Base-by-base conservation (phyloP, 352 stramenopile species). In the Globisporangium mamillatum region DNA sequence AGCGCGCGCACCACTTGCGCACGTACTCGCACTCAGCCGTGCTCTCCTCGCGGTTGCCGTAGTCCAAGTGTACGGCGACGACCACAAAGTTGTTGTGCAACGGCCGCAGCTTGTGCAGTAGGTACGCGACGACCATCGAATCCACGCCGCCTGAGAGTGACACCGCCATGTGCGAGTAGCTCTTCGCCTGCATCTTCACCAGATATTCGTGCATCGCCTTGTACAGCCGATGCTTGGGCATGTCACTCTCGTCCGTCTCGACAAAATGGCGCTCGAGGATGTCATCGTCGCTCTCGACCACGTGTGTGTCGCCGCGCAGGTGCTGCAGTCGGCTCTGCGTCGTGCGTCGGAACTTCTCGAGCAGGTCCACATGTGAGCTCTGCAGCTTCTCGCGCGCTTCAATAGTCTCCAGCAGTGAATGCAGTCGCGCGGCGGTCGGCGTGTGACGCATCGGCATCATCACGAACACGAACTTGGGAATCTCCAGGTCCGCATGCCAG, bases 111-210 rank as follows among this genome's bases (percentile, higher is more conserved):
- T 94, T 88, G 61, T 93, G 81, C 41, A 99, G 85, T 64, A 98
- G 78, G 67, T 95, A 90, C 50, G 93, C 92, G 68, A 99, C 93
- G 20, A 99, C 97, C 97, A 99, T 99, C 60, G 93, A 98, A 79
- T 99, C 97, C 20, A 99, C 97, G 62, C 95, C 95, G 55, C 96
- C 96, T 6, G 93, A 98, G 24, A 99, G 78, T 46, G 92, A 98
- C 8, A 98, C 88, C 29, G 96, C 92, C 38, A 95, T 53, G 64
- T 87, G 70, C 18, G 81, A 72, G 62, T 80, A 71, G 34, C 74
- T 55, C 3, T 44, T 46, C 16, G 77, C 79, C 46, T 77, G 70
- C 80, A 90, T 86, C 36, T 71, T 54, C 2, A 70, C 62, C 7
- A 96, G 64, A 60, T 90, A 97, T 63, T 81, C 75, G 68, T 94